These are phyloP conservation scores for Mycena filopes DNA, from an alignment of 768 basidiomycete genomes.

Conservation along the genomic window DNA sequence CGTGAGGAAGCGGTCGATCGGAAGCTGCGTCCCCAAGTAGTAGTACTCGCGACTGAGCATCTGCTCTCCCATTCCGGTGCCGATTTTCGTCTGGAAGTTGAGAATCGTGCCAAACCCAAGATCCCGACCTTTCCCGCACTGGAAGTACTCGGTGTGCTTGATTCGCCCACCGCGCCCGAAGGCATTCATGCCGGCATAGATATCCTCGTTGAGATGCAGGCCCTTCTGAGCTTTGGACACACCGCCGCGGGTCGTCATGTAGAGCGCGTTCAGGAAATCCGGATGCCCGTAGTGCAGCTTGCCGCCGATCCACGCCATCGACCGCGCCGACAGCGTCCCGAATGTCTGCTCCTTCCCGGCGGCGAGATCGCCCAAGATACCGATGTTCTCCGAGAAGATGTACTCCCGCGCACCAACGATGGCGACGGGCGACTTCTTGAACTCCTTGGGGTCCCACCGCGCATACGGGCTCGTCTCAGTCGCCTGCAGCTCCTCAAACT, in stretches of 20 bases:
- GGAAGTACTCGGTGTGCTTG: constrained; percentile 99
- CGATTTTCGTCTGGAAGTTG: constrained; percentile 99
- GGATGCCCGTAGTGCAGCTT: constrained; percentile 99
- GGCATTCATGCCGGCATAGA: constrained; percentile 99
- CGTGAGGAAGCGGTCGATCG: constrained; percentile 97
- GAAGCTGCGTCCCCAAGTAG: constrained; percentile 97
- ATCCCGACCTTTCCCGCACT: constrained; percentile 98
- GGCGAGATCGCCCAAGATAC: constrained; percentile 97
- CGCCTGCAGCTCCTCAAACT: constrained; percentile 93
- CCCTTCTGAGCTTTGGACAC: constrained; percentile 99
- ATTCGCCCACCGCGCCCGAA: constrained; percentile 96
- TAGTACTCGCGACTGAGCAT: constrained; percentile 99
- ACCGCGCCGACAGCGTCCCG: constrained; percentile 94
- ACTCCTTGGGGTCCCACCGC: constrained; percentile 89
- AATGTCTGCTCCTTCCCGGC: constrained; percentile 99
- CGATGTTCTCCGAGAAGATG: constrained; percentile 99
- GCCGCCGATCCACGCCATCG: constrained; percentile 96
- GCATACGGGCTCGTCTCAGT: constrained; percentile 93
- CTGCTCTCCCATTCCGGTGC: constrained; percentile 99
- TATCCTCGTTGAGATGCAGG: constrained; percentile 99
- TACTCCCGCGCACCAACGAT: constrained; percentile 99
- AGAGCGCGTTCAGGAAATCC: constrained; percentile 97
- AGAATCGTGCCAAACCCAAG: constrained; percentile 98
- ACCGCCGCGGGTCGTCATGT: constrained; percentile 98
- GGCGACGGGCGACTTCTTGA: constrained; percentile 89